These are phyloP conservation scores for Rhododendron henanense DNA, from an alignment of 148 eudicot species.

Conservation along the genomic window DNA sequence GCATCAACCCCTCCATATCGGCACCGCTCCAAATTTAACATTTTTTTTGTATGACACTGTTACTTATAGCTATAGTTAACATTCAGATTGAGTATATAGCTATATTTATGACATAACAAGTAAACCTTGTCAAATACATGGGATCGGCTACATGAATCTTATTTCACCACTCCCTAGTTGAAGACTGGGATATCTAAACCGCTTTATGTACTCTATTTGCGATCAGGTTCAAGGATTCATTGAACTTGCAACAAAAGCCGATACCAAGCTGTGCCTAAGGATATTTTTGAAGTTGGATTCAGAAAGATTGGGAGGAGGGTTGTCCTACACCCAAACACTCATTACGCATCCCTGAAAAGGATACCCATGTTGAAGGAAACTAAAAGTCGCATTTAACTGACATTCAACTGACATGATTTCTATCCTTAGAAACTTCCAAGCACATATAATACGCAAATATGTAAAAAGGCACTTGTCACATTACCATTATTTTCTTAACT, in stretches of 20 bases:
- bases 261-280: background rate
- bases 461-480: background rate
- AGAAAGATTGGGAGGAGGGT: background rate
- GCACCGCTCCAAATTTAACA: background rate
- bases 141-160: background rate
- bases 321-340: background rate
- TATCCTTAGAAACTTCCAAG: background rate
- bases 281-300: background rate
- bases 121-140: background rate
- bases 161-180: background rate
- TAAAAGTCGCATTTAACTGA: background rate
- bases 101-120: background rate
- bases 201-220: background rate
- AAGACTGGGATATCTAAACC: background rate
- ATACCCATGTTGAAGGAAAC: background rate
- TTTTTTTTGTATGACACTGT: background rate
- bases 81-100: background rate
- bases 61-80: background rate
- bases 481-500: conserved; percentile 42
- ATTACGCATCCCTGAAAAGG: background rate
- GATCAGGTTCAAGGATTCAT: background rate
- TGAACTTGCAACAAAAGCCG: background rate
- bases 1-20: background rate
- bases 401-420: background rate
- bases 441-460: background rate